Conservation (phyloP, 169 alveolate genomes). For the Neospora caninum region DNA sequence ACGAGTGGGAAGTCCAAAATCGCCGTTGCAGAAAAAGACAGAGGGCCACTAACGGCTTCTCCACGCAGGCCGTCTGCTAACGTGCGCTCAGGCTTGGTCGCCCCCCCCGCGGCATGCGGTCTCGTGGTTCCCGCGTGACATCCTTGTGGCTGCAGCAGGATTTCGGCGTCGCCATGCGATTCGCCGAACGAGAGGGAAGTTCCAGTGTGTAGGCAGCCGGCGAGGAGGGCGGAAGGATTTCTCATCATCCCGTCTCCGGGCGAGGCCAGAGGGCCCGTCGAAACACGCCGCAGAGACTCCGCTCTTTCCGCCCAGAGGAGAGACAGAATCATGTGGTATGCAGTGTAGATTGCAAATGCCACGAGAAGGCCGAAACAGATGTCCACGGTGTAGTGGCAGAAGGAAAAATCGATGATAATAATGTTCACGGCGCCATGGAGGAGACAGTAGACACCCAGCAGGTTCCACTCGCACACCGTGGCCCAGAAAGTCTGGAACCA, state of each 20-base stretch:
- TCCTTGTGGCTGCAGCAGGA: not conserved
- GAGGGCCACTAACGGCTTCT: not conserved
- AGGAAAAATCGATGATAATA: not conserved
- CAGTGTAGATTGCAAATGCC: not conserved
- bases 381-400: conserved; percentile 26
- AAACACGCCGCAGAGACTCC: no score
- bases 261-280: no score
- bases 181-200: no score
- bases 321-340: conserved; percentile 28
- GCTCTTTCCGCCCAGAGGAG: conserved; percentile 8
- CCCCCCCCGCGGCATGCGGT: not conserved
- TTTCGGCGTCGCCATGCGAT: no score
- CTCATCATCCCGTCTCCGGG: no score
- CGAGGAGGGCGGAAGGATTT: no score
- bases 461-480: not conserved
- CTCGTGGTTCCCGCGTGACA: not conserved
- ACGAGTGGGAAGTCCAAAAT: conserved; percentile 7
- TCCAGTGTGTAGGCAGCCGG: no score
- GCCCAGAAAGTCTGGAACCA: not conserved
- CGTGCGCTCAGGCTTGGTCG: not conserved
- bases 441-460: not conserved
- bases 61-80: not conserved
- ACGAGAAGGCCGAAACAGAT: conserved; percentile 12
- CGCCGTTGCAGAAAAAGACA: not conserved
- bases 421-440: not conserved